Percentiles rank a stretch among this genome's conserved stretches.
Conservation (phyloP, 768 basidiomycete genomes). For the Lenzites betulinus region DNA sequence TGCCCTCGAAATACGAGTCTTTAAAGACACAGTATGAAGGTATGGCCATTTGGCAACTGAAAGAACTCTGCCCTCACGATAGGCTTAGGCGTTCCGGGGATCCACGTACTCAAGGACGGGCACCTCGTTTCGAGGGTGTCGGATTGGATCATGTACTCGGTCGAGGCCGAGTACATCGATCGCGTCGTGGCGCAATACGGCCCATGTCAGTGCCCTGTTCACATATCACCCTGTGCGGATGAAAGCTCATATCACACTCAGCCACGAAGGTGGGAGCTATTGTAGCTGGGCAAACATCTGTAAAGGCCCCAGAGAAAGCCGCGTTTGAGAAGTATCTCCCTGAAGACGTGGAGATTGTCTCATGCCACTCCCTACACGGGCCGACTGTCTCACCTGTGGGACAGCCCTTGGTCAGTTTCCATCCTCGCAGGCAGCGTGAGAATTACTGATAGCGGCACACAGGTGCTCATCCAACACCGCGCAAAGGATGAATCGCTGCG, state of each 20-base stretch:
- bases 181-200: conserved; percentile 86
- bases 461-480: conserved; percentile 91
- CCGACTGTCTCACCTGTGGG: conserved; percentile 85
- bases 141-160: conserved; percentile 94
- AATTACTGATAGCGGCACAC: not conserved
- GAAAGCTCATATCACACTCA: conserved; percentile 30
- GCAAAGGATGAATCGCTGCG: conserved; percentile 70
- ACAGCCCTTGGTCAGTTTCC: conserved; percentile 74
- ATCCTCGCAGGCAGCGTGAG: not conserved
- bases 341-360: conserved; percentile 83
- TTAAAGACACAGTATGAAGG: conserved; percentile 64
- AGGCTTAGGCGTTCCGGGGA: conserved; percentile 52
- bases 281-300: conserved; percentile 95
- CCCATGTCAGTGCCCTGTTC: conserved; percentile 66
- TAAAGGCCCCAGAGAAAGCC: conserved; percentile 89
- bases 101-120: conserved; percentile 75
- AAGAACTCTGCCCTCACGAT: not conserved
- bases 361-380: conserved; percentile 93
- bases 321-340: conserved; percentile 93
- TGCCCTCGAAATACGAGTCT: conserved; percentile 68
- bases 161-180: conserved; percentile 88
- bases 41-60: conserved; percentile 25
- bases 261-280: conserved; percentile 92
- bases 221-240: not conserved
- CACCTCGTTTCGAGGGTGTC: conserved; percentile 86